These are phyloP conservation scores for Gossypium turneri DNA, from an alignment of 345 rosid species.

Conservation along the genomic window DNA sequence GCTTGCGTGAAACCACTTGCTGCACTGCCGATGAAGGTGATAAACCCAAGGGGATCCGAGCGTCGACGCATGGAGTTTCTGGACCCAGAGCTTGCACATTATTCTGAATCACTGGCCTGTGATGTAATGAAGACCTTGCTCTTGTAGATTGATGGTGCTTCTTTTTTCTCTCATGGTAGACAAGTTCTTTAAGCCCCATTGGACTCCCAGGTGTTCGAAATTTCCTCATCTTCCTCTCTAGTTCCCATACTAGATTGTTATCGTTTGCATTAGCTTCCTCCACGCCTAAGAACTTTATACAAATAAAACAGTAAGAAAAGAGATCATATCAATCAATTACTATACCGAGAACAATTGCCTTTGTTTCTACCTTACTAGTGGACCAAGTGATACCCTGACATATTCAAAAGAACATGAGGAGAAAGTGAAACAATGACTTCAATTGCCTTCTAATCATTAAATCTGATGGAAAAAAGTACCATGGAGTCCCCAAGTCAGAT, in stretches of 20 bases:
- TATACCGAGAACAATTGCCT: not conserved
- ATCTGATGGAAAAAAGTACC: not conserved
- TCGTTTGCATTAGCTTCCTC: constrained; percentile 32
- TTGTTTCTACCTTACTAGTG: not conserved
- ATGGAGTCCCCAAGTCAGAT: too few relatives aligned
- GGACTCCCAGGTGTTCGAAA: constrained; percentile 40
- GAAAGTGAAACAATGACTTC: not conserved
- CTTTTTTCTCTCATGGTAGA: constrained; percentile 17
- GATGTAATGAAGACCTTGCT: constrained; percentile 5
- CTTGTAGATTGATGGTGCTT: constrained; percentile 14
- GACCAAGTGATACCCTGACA: not conserved
- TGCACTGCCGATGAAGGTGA: constrained; percentile 39
- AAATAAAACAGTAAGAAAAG: constrained; percentile 8
- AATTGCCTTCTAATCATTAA: not conserved
- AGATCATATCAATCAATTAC: not conserved
- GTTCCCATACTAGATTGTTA: constrained; percentile 40
- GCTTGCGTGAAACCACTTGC: constrained; percentile 9
- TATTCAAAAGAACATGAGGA: not conserved
- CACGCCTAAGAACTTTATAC: constrained; percentile 29
- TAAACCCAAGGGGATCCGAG: constrained; percentile 37
- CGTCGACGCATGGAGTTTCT: constrained; percentile 16
- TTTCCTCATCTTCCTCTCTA: constrained; percentile 43
- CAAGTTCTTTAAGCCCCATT: constrained; percentile 38
- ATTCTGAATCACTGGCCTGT: constrained; percentile 21
- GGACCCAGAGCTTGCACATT: constrained; percentile 18